Percentiles rank a stretch among this genome's conserved stretches.
Evolutionary conservation across 768 basidiomycete genomes (phyloP).

Genomic region (Favolaschia claudopus): DNA sequence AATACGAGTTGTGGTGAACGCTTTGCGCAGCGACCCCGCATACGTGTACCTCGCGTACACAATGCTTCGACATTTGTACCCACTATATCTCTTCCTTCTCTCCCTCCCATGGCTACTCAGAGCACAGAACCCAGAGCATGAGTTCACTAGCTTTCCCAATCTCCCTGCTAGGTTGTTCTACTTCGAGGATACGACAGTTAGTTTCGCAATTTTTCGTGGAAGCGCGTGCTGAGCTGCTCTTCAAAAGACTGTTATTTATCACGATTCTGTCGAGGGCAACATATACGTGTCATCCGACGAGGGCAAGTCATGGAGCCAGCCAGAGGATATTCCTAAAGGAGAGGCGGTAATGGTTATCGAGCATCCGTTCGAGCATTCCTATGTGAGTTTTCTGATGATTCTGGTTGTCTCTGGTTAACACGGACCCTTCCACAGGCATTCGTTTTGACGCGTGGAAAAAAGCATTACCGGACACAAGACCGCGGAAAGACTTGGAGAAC

Average conservation of each 20-base stretch:
- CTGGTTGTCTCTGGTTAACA: conserved; percentile 32
- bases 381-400: conserved; percentile 54
- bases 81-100: conserved; percentile 5
- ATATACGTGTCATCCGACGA: conserved; percentile 87
- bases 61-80: conserved; percentile 19
- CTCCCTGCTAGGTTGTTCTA: conserved; percentile 83
- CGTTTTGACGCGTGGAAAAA: conserved; percentile 75
- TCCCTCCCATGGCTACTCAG: conserved; percentile 17
- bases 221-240: conserved; percentile 13
- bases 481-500: conserved; percentile 87
- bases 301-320: conserved; percentile 72
- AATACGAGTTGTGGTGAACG: too few species aligned
- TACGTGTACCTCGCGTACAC: conserved; percentile 11
- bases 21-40: conserved; percentile 2
- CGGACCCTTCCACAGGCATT: conserved; percentile 70
- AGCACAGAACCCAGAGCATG: conserved; percentile 57
- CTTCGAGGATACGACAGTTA: conserved; percentile 90
- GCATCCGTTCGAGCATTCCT: conserved; percentile 85
- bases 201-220: conserved; percentile 35
- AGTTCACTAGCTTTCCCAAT: conserved; percentile 67
- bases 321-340: conserved; percentile 60
- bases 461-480: conserved; percentile 89
- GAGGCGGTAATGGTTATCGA: conserved; percentile 76
- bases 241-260: conserved; percentile 70
- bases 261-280: conserved; percentile 73